A percentile compares a stretch with the other conserved stretches of the same genome.
Evolutionary conservation across 805 yeast genomes (phyloP).

Genomic region (Ascoidea tarda): DNA sequence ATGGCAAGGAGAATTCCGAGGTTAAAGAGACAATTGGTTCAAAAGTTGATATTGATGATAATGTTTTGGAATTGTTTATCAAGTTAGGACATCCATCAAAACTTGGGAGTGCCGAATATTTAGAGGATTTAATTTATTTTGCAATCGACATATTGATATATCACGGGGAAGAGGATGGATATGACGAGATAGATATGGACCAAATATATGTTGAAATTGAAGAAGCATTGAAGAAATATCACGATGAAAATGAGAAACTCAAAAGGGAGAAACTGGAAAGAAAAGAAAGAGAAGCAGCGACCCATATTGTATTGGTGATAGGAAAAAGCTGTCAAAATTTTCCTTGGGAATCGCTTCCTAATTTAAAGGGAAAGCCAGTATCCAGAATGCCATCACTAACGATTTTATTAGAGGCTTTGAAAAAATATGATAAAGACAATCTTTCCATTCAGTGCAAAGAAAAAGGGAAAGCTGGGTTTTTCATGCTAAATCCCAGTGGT

Average conservation of each 20-base stretch:
- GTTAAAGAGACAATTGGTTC: slow-evolving; percentile 1
- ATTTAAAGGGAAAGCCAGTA: slow-evolving; percentile 37
- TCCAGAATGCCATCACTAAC: slow-evolving; percentile 64
- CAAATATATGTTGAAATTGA: slow-evolving; percentile 38
- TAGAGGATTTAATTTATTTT: slow-evolving; percentile 54
- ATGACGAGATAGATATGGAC: slow-evolving; percentile 51
- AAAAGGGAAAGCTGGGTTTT: slow-evolving; percentile 27
- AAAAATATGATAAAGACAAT: slow-evolving; percentile 6
- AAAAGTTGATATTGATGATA: slow-evolving; percentile 24
- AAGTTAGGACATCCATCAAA: slow-evolving; percentile 24
- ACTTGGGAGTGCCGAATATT: slow-evolving; percentile 18
- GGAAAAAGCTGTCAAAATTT: slow-evolving; percentile 50
- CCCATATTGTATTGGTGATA: slow-evolving; percentile 63
- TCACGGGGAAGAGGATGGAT: slow-evolving; percentile 52
- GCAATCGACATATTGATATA: slow-evolving; percentile 43
- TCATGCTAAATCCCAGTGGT: slow-evolving; percentile 70
- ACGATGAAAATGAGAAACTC: slow-evolving; percentile 6
- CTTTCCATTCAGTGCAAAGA: neutral
- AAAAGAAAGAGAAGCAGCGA: neutral
- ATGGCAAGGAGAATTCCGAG: neutral
- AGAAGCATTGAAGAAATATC: slow-evolving; percentile 25
- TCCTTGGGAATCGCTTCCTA: slow-evolving; percentile 84
- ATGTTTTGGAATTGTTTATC: slow-evolving; percentile 35
- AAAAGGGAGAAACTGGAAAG: slow-evolving; percentile 7
- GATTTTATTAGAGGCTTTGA: slow-evolving; percentile 25